Conservation (phyloP, 1,284 basidiomycete genomes). For the Cystobasidium pallidum region DNA sequence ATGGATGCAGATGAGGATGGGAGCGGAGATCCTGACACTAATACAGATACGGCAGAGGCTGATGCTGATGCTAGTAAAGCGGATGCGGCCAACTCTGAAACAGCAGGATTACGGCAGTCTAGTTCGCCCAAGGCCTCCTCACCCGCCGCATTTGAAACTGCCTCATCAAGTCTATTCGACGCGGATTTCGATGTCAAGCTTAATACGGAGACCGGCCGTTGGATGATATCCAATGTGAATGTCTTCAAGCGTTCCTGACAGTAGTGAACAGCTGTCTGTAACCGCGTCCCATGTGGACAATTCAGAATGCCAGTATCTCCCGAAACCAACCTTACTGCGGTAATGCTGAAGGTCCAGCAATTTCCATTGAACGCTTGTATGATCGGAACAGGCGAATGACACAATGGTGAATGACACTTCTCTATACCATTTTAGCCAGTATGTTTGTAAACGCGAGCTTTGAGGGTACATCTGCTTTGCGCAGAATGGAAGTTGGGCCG, state of each 20-base stretch:
- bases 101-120: too few species aligned
- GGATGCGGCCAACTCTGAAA: too few species aligned
- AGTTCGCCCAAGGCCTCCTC: too few species aligned
- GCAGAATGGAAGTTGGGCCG: constrained; percentile 2
- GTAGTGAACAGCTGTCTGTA: background rate
- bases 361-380: background rate
- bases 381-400: too few species aligned
- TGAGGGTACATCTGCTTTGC: background rate
- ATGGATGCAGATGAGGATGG: background rate
- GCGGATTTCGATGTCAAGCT: constrained; percentile 17
- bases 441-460: constrained; percentile 11
- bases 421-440: background rate
- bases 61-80: background rate
- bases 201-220: constrained; percentile 4
- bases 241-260: constrained; percentile 1
- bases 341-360: too few species aligned
- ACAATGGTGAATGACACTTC: too few species aligned
- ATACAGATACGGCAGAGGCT: background rate
- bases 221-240: constrained; percentile 24
- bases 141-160: too few species aligned
- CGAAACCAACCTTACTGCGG: too few species aligned
- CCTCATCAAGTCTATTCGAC: constrained; percentile 7
- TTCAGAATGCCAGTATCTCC: too few species aligned
- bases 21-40: background rate
- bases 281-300: too few species aligned